These are phyloP conservation scores for Podaxis sp. DNA, from an alignment of 768 basidiomycete species.

Conservation along the genomic window DNA sequence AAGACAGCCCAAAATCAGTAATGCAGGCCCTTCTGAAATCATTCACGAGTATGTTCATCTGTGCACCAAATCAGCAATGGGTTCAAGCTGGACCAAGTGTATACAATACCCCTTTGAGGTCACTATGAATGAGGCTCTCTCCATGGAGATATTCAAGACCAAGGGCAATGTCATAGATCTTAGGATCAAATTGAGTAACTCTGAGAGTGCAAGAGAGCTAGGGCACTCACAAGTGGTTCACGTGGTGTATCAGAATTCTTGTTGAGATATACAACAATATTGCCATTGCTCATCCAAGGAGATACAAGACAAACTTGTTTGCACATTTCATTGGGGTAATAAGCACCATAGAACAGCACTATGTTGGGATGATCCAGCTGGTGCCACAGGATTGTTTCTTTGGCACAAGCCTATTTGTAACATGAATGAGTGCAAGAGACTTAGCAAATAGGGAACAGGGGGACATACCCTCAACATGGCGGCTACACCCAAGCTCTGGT, in stretches of 20 bases:
- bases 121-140: slow-evolving; percentile 17
- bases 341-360: slow-evolving; percentile 2
- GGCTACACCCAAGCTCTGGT: slow-evolving; percentile 7
- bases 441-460: too few species aligned
- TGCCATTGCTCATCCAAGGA: slow-evolving; percentile 17
- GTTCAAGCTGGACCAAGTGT: background rate
- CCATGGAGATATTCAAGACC: slow-evolving; percentile 17
- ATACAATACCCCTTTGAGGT: slow-evolving; percentile 18
- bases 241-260: background rate
- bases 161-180: too few species aligned
- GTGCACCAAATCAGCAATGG: background rate
- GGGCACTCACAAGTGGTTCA: background rate
- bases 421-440: too few species aligned
- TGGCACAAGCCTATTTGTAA: background rate
- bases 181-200: background rate
- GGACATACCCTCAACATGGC: too few species aligned
- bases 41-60: slow-evolving; percentile 18
- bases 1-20: slow-evolving; percentile 18
- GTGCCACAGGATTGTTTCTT: slow-evolving; percentile 4
- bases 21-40: slow-evolving; percentile 15
- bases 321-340: background rate
- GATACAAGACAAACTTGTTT: slow-evolving; percentile 7
- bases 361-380: background rate
- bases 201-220: background rate
- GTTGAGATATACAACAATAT: slow-evolving; percentile 4